Conservation (phyloP, 495 filamentous ascomycete genomes). For the Poronia punctata region DNA sequence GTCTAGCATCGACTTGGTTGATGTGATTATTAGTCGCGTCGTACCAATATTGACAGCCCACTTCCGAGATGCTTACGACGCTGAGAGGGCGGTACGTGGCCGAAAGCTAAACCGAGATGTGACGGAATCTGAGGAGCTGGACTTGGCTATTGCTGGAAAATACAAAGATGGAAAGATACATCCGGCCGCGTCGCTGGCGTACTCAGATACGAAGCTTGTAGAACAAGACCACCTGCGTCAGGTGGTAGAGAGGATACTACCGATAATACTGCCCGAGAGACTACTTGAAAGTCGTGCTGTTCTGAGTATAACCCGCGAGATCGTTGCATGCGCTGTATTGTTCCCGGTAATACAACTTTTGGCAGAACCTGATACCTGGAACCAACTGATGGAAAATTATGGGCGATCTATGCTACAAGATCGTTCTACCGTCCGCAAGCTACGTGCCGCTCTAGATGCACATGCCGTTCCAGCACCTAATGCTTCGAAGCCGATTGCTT, state of each 20-base stretch:
- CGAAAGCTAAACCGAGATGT: slow-evolving; percentile 79
- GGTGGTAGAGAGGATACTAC: slow-evolving; percentile 61
- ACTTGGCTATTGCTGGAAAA: slow-evolving; percentile 87
- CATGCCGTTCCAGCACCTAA: slow-evolving; percentile 82
- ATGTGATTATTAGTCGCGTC: slow-evolving; percentile 69
- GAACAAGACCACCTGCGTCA: slow-evolving; percentile 84
- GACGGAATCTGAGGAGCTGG: slow-evolving; percentile 92
- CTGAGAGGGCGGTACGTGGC: slow-evolving; percentile 80
- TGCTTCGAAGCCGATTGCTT: slow-evolving; percentile 50
- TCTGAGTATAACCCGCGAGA: slow-evolving; percentile 71
- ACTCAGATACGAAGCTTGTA: slow-evolving; percentile 70
- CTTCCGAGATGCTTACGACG: slow-evolving; percentile 82
- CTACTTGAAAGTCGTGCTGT: slow-evolving; percentile 75
- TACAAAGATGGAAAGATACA: slow-evolving; percentile 87
- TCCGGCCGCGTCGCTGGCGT: slow-evolving; percentile 73
- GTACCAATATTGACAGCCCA: slow-evolving; percentile 89
- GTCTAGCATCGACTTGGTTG: slow-evolving; percentile 67
- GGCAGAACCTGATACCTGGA: slow-evolving; percentile 93
- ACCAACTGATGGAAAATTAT: slow-evolving; percentile 85
- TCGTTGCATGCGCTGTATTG: slow-evolving; percentile 71
- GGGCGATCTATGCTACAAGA: slow-evolving; percentile 86
- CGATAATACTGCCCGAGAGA: slow-evolving; percentile 62
- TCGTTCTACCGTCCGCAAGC: slow-evolving; percentile 87
- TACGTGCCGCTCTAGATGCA: slow-evolving; percentile 89
- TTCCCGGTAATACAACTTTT: slow-evolving; percentile 63